A percentile compares a stretch with the other conserved stretches of the same genome.
These are phyloP conservation scores for Beauveria sp. DNA, from an alignment of 2,329 filamentous ascomycete genomes.

Conservation along the genomic window DNA sequence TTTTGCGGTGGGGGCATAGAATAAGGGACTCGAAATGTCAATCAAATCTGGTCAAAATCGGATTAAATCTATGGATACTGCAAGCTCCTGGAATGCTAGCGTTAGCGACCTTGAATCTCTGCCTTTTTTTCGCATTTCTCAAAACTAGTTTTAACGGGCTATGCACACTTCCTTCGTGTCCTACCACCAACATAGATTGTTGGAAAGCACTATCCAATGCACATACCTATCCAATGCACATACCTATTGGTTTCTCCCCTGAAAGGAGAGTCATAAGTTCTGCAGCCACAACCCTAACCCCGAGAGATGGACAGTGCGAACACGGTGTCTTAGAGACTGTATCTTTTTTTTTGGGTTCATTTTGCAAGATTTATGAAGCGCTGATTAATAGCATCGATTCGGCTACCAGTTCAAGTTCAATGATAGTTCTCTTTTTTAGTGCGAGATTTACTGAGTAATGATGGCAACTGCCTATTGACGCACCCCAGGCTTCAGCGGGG, in stretches of 20 bases:
- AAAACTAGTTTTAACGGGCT: not conserved
- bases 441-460: not conserved
- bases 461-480: not conserved
- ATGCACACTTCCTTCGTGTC: not conserved
- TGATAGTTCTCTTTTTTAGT: not conserved
- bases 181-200: too few species aligned
- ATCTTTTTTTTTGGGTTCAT: not conserved
- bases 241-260: not conserved
- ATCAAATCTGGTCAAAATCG: not conserved
- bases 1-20: conserved; percentile 1
- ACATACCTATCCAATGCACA: not conserved
- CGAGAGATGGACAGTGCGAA: not conserved
- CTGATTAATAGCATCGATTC: not conserved
- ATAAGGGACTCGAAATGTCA: not conserved
- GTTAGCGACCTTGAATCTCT: not conserved
- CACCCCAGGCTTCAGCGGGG: conserved; percentile 7
- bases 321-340: not conserved
- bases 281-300: not conserved
- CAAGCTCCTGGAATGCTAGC: not conserved
- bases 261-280: not conserved
- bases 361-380: not conserved
- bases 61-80: not conserved
- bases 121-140: not conserved
- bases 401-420: too few species aligned
- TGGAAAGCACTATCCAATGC: not conserved